Evolutionary conservation across 768 basidiomycete species (phyloP).

Genomic region (Macrolepiota albuminosa): DNA sequence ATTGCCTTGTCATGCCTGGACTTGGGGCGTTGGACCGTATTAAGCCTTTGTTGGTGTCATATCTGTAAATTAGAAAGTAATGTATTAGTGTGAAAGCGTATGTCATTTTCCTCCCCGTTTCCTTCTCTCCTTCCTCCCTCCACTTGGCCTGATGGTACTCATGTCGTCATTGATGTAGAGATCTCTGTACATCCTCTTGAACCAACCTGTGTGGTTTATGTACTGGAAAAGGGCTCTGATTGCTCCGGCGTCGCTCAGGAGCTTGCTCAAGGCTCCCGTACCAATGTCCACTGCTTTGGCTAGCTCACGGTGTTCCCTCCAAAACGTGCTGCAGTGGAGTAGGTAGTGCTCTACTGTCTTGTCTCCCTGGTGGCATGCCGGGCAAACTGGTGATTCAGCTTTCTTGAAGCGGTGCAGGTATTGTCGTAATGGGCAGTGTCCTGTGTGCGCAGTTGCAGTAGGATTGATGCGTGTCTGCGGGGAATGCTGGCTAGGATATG

Average conservation of each 20-base stretch:
- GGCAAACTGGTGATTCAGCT: background rate
- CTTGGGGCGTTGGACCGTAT: too few relatives aligned
- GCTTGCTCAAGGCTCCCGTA: background rate
- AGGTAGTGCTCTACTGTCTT: background rate
- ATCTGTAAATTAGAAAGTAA: too few relatives aligned
- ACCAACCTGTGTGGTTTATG: background rate
- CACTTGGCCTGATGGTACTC: too few relatives aligned
- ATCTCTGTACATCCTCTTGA: background rate
- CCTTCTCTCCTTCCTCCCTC: too few relatives aligned
- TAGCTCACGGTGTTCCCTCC: background rate
- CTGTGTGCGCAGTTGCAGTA: too few relatives aligned
- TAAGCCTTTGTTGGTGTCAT: too few relatives aligned
- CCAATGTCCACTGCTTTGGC: background rate
- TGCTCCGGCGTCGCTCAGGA: background rate
- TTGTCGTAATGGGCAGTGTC: too few relatives aligned
- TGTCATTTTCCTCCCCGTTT: background rate
- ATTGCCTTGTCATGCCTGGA: too few relatives aligned
- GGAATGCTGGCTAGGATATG: background rate
- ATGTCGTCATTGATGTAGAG: too few relatives aligned
- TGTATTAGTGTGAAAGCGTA: too few relatives aligned
- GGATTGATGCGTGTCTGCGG: too few relatives aligned
- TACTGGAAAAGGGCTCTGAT: background rate
- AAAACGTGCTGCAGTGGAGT: background rate
- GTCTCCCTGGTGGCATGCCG: background rate
- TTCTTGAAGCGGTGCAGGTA: too few relatives aligned